Percentiles rank a stretch among this genome's conserved stretches.
These are phyloP conservation scores for Naematelia aurantialba DNA, from an alignment of 768 basidiomycete species.

Conservation along the genomic window DNA sequence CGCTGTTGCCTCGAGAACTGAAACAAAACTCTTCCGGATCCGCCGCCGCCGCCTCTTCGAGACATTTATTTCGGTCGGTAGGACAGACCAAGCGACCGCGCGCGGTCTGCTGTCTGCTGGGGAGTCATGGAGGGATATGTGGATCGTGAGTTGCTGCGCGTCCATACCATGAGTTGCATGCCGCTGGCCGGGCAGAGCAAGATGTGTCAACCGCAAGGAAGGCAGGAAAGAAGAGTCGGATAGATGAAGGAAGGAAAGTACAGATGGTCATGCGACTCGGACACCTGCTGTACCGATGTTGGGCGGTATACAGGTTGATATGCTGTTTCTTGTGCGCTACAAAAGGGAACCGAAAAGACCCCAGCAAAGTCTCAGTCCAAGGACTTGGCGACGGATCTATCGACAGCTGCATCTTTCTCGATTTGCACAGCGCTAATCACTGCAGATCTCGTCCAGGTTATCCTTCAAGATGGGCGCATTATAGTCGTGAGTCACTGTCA, in stretches of 20 bases:
- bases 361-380: no score
- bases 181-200: background rate
- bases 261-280: no score
- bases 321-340: no score
- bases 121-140: conserved; percentile 30
- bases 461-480: conserved; percentile 91
- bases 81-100: background rate
- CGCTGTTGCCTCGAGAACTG: background rate
- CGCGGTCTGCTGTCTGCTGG: background rate
- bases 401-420: no score
- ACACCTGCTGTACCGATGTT: background rate
- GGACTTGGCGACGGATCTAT: no score
- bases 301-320: no score
- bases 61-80: background rate
- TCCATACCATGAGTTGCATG: background rate
- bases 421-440: no score
- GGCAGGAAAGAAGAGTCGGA: background rate
- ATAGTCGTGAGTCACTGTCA: conserved; percentile 67
- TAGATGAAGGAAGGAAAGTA: background rate
- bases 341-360: background rate
- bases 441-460: conserved; percentile 86
- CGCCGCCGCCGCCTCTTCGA: background rate
- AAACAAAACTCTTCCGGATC: background rate
- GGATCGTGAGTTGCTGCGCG: conserved; percentile 27
- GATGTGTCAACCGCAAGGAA: background rate